Evolutionary conservation across 306 rosid genomes (phyloP).

Genomic region (Canavalia gladiata): DNA sequence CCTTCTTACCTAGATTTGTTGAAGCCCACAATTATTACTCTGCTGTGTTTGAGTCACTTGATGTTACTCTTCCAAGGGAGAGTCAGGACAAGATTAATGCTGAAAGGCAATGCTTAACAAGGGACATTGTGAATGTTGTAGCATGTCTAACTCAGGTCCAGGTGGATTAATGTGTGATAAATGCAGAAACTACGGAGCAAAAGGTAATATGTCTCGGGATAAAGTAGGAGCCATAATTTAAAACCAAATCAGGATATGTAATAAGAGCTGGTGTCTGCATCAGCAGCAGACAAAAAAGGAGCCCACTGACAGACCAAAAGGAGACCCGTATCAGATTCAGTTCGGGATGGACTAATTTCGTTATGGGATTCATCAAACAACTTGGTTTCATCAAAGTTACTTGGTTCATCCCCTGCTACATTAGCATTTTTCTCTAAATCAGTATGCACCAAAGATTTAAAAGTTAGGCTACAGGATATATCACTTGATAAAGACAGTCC

Average conservation of each 20-base stretch:
- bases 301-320: slow-evolving; percentile 80
- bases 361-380: slow-evolving; percentile 54
- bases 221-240: no score
- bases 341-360: slow-evolving; percentile 55
- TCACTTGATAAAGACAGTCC: slow-evolving; percentile 68
- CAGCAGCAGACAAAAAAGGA: slow-evolving; percentile 45
- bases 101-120: slow-evolving; percentile 91
- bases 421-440: slow-evolving; percentile 55
- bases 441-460: slow-evolving; percentile 53
- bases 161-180: no score
- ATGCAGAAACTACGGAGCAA: no score
- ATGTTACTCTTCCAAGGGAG: slow-evolving; percentile 88
- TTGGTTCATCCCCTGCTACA: slow-evolving; percentile 55
- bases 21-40: slow-evolving; percentile 61
- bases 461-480: slow-evolving; percentile 57
- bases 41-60: slow-evolving; percentile 88
- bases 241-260: no score
- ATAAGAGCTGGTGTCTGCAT: no score
- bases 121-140: slow-evolving; percentile 89
- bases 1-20: no score
- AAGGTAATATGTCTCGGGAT: no score
- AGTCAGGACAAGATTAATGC: slow-evolving; percentile 94
- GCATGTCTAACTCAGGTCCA: slow-evolving; percentile 55
- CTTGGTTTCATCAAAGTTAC: slow-evolving; percentile 54
- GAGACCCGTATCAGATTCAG: slow-evolving; percentile 69